A percentile compares a stretch with the other conserved stretches of the same genome.
Evolutionary conservation across 306 rosid genomes (phyloP).

Genomic region (Corylus avellana): DNA sequence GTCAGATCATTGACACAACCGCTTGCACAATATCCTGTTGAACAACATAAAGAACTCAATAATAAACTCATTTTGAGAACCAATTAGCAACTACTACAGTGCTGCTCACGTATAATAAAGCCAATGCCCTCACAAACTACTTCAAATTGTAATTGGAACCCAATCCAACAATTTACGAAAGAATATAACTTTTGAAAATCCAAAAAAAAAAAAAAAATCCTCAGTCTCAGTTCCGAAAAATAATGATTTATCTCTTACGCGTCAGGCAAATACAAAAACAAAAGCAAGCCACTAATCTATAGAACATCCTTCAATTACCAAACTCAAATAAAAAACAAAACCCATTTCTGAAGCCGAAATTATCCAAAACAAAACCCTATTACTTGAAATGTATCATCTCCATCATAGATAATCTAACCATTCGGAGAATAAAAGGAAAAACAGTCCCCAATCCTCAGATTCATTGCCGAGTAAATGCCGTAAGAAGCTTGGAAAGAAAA

Average conservation of each 20-base stretch:
- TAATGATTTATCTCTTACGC: neutral
- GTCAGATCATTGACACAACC: slow-evolving; percentile 18
- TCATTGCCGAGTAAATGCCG: neutral
- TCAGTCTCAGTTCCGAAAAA: neutral
- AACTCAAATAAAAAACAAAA: neutral
- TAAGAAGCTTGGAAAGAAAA: neutral
- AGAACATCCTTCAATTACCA: neutral
- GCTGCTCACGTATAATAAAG: neutral
- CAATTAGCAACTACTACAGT: neutral
- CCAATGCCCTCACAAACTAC: neutral
- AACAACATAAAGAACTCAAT: neutral
- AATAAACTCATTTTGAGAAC: neutral
- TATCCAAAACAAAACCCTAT: neutral
- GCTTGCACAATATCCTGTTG: neutral
- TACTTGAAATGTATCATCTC: neutral
- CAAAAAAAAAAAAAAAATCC: too few relatives aligned
- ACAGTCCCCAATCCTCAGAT: neutral
- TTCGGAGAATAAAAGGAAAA: neutral
- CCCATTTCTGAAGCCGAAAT: neutral
- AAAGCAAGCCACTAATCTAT: neutral
- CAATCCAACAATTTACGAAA: neutral
- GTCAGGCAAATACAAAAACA: neutral
- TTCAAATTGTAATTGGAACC: neutral
- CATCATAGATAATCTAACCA: neutral
- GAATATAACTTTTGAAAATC: neutral